Base-by-base conservation (phyloP, 805 yeast species). In the Deakozyma indianensis region DNA sequence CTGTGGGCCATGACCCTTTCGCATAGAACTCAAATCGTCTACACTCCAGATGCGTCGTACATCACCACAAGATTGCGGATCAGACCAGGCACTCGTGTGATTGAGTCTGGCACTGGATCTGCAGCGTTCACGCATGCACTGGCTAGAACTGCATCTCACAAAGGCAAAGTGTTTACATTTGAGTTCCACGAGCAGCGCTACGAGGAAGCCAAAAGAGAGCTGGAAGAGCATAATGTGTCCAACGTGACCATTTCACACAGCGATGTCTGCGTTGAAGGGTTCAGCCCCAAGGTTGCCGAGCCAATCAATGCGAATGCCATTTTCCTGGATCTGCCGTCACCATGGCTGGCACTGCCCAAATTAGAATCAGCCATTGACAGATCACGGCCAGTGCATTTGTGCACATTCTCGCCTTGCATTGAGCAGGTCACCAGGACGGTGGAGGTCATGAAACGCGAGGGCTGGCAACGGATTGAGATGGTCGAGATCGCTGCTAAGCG, bases 71-170 rank as follows among this genome's bases (percentile, higher is more conserved):
- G 95, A 55, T 66, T 92, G 50, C 73, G 77, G 41, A 78, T 92
- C 45, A 68, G 75, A 18, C 76, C 84, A 14, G 88, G 90, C 1
- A 73, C 86, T 0, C 66, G 76, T 48, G 94, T 92, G 11, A 80
- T 92, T 42, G 99, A 92, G 65, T 95, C 97, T 0, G 99, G 99
- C 29, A 92, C 99, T 0, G 99, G 98, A 0, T 83, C 95, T 4
- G 99, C 94, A 0, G 86, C 96, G 1, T 85, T 92, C 57, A 83
- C 95, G 2, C 99, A 92, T 64, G 80, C 95, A 0, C 76, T 92
- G 60, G 82, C 94, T 1, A 74, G 99, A 55, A 77, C 92, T 0
- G 79, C 83, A 2, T 76, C 75, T 1, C 49, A 50, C 1, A 56
- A 55, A 1, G 95, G 95, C 1, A 68, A 67, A 25, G 66, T 92